These are phyloP conservation scores for Protomyces inundatus DNA, from an alignment of 1,139 yeast genomes.

Conservation along the genomic window DNA sequence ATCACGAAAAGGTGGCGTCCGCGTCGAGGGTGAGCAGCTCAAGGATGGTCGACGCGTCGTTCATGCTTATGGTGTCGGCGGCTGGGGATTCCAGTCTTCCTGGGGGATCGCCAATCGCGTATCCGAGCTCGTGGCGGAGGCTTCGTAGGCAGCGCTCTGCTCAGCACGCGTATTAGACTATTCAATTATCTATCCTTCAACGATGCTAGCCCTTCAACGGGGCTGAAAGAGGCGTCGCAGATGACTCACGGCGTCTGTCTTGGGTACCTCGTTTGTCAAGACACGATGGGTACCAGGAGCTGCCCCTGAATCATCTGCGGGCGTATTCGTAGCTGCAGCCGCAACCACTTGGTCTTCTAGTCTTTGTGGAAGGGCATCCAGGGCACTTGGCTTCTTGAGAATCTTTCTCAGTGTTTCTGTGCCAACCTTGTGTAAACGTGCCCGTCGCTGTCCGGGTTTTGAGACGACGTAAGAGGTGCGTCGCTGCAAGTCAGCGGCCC, in stretches of 20 bases:
- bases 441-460: background rate
- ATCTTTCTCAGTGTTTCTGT: background rate
- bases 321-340: background rate
- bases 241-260: background rate
- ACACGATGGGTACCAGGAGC: background rate
- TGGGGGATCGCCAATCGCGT: constrained; percentile 10
- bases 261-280: background rate
- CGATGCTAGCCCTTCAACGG: no score
- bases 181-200: no score
- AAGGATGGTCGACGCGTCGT: constrained; percentile 40
- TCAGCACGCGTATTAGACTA: no score
- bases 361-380: background rate
- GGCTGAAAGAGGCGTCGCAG: background rate
- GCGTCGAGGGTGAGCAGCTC: constrained; percentile 47
- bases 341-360: background rate
- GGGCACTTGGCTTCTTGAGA: background rate
- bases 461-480: background rate
- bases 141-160: no score
- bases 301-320: background rate
- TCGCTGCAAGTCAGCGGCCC: background rate
- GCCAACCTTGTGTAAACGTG: background rate
- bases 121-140: background rate
- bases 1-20: constrained; percentile 56
- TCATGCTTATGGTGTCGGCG: constrained; percentile 72
- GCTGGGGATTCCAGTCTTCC: constrained; percentile 61